Conservation (phyloP, 257 asterid genomes). For the Salvia hispanica region DNA sequence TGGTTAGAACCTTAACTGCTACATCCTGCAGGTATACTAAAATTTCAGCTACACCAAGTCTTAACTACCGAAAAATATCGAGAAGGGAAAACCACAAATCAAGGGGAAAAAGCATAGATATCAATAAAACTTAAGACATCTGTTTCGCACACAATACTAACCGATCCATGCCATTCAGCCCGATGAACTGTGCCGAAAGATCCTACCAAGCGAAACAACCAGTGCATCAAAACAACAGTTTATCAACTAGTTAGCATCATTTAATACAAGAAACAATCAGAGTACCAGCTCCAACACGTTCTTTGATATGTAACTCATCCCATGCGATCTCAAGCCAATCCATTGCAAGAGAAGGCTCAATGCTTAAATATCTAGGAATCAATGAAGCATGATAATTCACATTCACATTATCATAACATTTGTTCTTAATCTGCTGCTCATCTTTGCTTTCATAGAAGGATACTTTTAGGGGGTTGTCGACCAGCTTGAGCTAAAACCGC, state of each 20-base stretch:
- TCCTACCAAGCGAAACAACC: conserved; percentile 47
- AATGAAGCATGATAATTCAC: conserved; percentile 40
- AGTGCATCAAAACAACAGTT: conserved; percentile 22
- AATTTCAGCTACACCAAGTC: conserved; percentile 3
- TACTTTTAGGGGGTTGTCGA: conserved; percentile 46
- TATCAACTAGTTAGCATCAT: conserved; percentile 1
- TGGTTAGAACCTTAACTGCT: conserved; percentile 81
- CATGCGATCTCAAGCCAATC: conserved; percentile 98
- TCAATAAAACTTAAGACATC: conserved; percentile 2
- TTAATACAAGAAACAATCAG: conserved; percentile 6
- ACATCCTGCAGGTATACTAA: conserved; percentile 67
- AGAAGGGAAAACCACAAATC: background rate
- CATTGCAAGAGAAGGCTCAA: conserved; percentile 94
- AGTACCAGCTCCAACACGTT: conserved; percentile 97
- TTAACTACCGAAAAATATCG: background rate
- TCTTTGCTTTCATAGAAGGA: conserved; percentile 45
- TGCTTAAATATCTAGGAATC: conserved; percentile 68
- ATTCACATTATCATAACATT: conserved; percentile 39
- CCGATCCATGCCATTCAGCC: conserved; percentile 99
- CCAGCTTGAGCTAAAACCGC: conserved; percentile 42
- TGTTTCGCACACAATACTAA: conserved; percentile 41
- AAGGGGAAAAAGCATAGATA: background rate
- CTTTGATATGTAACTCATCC: conserved; percentile 90
- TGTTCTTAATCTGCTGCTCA: conserved; percentile 43
- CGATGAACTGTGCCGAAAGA: conserved; percentile 99